Percentiles rank a stretch among this genome's conserved stretches.
Evolutionary conservation across 257 asterid genomes (phyloP).

Genomic region (Primulina huaijiensis): DNA sequence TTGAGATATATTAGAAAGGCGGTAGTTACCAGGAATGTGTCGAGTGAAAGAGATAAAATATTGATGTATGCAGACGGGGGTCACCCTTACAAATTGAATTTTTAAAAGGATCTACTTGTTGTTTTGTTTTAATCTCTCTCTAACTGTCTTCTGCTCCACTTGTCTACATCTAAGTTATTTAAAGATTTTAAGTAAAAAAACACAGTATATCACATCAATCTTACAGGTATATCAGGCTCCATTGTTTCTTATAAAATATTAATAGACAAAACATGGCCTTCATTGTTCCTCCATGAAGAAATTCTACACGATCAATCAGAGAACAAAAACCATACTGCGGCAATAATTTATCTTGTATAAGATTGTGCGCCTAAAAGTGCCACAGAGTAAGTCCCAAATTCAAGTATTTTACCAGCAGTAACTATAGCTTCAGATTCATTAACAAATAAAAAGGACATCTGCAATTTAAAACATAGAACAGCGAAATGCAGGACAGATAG

Average conservation of each 20-base stretch:
- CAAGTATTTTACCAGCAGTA: neutral
- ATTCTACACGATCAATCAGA: neutral
- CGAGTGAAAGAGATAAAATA: neutral
- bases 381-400: neutral
- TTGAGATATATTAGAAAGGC: neutral
- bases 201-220: neutral
- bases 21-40: neutral
- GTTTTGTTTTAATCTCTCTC: neutral
- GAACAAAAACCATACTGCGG: neutral
- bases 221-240: neutral
- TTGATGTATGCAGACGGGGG: neutral
- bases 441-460: neutral
- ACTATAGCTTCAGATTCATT: neutral
- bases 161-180: neutral
- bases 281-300: neutral
- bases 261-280: neutral
- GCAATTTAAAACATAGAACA: neutral
- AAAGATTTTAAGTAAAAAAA: neutral
- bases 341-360: neutral
- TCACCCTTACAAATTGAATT: too few species aligned
- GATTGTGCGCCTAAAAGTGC: neutral
- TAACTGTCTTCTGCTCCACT: slow-evolving; percentile 1
- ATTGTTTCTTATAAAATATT: neutral
- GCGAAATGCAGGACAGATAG: neutral
- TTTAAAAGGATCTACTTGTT: neutral